These are phyloP conservation scores for Penicillium herquei DNA, from an alignment of 495 filamentous ascomycete species.

Conservation along the genomic window DNA sequence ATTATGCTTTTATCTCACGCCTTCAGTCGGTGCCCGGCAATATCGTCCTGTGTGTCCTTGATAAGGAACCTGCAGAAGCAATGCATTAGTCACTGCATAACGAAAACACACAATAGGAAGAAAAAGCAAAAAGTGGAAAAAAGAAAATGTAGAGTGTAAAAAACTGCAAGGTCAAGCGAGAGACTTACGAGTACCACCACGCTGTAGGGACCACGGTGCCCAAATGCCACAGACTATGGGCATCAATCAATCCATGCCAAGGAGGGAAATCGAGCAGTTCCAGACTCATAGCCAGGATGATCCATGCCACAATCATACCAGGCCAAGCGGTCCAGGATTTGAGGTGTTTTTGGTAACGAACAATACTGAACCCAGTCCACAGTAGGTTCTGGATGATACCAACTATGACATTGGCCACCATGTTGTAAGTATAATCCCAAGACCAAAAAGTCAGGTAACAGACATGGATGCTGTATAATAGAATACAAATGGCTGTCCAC, in stretches of 20 bases:
- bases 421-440: constrained; percentile 98
- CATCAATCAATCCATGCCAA: constrained; percentile 77
- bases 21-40: constrained; percentile 53
- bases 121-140: neutral
- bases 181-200: constrained; percentile 91
- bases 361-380: constrained; percentile 82
- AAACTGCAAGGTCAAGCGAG: constrained; percentile 2
- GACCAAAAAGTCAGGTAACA: constrained; percentile 78
- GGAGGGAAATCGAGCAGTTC: constrained; percentile 94
- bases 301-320: constrained; percentile 88
- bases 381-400: constrained; percentile 78
- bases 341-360: constrained; percentile 64
- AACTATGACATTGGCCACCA: constrained; percentile 85
- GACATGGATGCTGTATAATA: constrained; percentile 74
- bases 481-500: constrained; percentile 72
- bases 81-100: constrained; percentile 19
- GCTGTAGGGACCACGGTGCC: constrained; percentile 86
- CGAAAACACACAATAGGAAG: neutral
- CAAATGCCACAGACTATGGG: constrained; percentile 94
- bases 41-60: constrained; percentile 74
- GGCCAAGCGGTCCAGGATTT: constrained; percentile 86
- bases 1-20: constrained; percentile 28
- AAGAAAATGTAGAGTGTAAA: neutral
- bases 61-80: constrained; percentile 63
- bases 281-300: constrained; percentile 90